Evolutionary conservation across 1,139 yeast species (phyloP), one percentile per base, ranked within the genome.

Genomic region (Maudiozyma humilis): DNA sequence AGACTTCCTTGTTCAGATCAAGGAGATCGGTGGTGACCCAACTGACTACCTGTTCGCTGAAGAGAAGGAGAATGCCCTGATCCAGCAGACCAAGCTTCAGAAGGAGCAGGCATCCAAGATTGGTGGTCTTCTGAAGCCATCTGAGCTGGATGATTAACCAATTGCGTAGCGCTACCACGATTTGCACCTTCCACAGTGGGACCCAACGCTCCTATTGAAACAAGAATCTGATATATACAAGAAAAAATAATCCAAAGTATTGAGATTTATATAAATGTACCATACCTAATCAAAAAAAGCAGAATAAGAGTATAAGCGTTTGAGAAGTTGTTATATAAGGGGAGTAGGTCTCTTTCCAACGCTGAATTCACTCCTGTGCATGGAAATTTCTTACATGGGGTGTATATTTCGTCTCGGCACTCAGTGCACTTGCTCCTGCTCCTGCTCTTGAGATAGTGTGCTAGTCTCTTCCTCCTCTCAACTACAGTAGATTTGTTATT

Each of bases 1-100:
- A 67, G 99, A 93, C 67, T 93, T 93, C 76, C 75, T 93, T 64
- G 94, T 93, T 39, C 97, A 91, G 70, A 85, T 91, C 63, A 88
- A 88, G 67, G 95, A 91, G 66, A 79, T 76, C 61, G 98, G 97
- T 50, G 98, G 98, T 41, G 96, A 87, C 63, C 70, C 74, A 43
- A 85, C 94, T 30, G 96, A 88, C 63, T 93, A 91, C 63, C 72
- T 91, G 63, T 93, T 82, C 68, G 95, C 95, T 16, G 98, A 91
- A 61, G 98, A 91, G 59, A 83, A 82, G 61, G 95, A 87, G 64
- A 71, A 73, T 44, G 95, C 88, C 63, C 67, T 78, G 50, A 69
- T 73, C 53, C 94, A 84, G 63, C 79, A 78, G 63, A 77, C 72
- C 52, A 76, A 75, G 62, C 62, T 73, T 49, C 93, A 86, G 57